Conservation (phyloP, 2,329 filamentous ascomycete genomes). For the Raffaelea albimanens region DNA sequence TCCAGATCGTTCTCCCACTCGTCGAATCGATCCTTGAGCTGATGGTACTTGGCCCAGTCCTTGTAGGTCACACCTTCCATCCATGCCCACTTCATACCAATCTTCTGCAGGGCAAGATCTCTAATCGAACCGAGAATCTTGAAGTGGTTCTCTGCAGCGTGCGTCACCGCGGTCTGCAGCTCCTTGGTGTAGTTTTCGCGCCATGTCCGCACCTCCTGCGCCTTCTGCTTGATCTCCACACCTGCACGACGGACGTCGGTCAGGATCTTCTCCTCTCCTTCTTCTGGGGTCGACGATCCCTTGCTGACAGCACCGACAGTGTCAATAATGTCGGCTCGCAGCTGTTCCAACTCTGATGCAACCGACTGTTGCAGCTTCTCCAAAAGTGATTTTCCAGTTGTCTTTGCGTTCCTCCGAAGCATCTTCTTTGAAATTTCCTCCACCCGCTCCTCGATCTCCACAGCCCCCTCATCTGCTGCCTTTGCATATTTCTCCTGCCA, state of each 20-base stretch:
- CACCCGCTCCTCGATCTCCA: constrained; percentile 62
- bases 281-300: constrained; percentile 24
- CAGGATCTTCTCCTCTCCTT: constrained; percentile 33
- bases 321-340: constrained; percentile 58
- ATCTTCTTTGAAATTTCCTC: constrained; percentile 46
- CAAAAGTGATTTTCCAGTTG: constrained; percentile 57
- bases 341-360: constrained; percentile 49
- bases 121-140: constrained; percentile 74
- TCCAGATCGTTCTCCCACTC: constrained; percentile 80
- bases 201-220: constrained; percentile 70
- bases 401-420: constrained; percentile 55
- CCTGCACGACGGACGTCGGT: constrained; percentile 56
- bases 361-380: constrained; percentile 58
- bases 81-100: constrained; percentile 92
- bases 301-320: constrained; percentile 44
- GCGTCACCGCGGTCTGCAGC: constrained; percentile 57
- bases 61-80: constrained; percentile 94
- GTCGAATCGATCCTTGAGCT: constrained; percentile 71
- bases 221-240: constrained; percentile 63
- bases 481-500: constrained; percentile 87
- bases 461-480: constrained; percentile 71
- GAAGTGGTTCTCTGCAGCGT: constrained; percentile 71
- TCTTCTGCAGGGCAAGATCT: constrained; percentile 77
- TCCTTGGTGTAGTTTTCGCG: constrained; percentile 62
- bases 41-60: constrained; percentile 93